Conservation (phyloP, 1,284 basidiomycete species). For the Ustilago crameri region DNA sequence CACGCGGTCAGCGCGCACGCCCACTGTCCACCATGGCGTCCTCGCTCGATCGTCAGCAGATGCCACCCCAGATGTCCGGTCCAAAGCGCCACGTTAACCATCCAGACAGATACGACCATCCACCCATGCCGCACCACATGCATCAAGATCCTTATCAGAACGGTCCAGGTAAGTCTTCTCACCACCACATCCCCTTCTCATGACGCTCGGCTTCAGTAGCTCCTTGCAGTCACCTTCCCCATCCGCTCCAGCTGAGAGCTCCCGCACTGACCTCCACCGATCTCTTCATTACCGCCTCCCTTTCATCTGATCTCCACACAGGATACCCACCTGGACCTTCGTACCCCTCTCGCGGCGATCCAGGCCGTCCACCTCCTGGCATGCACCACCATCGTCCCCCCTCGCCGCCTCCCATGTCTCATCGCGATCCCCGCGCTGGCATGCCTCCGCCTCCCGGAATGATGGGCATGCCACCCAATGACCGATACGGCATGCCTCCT, state of each 20-base stretch:
- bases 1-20: conserved; percentile 7
- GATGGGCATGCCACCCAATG: conserved; percentile 45
- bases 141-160: conserved; percentile 44
- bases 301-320: conserved; percentile 1
- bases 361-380: conserved; percentile 31
- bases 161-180: conserved; percentile 30
- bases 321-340: conserved; percentile 42
- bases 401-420: conserved; percentile 43
- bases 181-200: background rate
- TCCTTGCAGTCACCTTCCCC: background rate
- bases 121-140: conserved; percentile 47
- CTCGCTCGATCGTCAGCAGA: conserved; percentile 49
- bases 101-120: conserved; percentile 46
- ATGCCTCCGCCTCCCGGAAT: conserved; percentile 45
- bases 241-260: background rate
- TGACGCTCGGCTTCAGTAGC: background rate
- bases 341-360: conserved; percentile 30
- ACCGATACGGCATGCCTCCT: conserved; percentile 39
- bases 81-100: conserved; percentile 41
- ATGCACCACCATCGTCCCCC: conserved; percentile 48
- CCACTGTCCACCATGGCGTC: conserved; percentile 32
- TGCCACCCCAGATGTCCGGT: conserved; percentile 32
- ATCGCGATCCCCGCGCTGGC: conserved; percentile 36
- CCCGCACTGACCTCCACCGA: background rate
- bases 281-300: no score